Base-by-base conservation (phyloP, 192 early-diverging fungal species). In the Gryganskiella cystojenkinii region DNA sequence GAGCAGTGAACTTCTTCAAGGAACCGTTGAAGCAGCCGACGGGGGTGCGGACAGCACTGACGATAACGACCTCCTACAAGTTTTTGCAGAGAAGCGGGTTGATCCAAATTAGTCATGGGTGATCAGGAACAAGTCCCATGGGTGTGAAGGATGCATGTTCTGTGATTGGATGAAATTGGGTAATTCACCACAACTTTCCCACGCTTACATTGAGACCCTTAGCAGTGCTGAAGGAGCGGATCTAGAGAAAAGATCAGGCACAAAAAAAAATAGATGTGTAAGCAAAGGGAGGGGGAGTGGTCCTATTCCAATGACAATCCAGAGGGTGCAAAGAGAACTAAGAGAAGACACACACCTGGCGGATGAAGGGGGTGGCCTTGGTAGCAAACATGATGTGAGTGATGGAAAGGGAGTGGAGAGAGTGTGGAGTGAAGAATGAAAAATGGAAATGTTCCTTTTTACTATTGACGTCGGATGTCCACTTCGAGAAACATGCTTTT, bases 21-120 rank as follows among this genome's bases (percentile, higher is more conserved):
- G 92, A 84, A 56, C 97, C 97, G 64, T 90, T 86, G 87, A 99
- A 98, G 64, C 90, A 85, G 19, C 94, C 97, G 52, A 98, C 94
- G 35, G 97, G 95, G 11, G 97, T 99, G 67, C 97, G 89, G 51
- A 91, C 95, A 58, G 93, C 92, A 75, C 80, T 85, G 46, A 81
- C 83, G 67, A 88, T 86, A 34, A 86, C 79, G 67, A 88, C 87
- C 72, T 88, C 83, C 87, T 88, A 63, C 6, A 61, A 42, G 50
- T 37, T 49, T 50, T 37, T 13, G 47, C 8, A 46, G 56, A 57
- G 28, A 40, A 63, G 34, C 13, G 40, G 10, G 40, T 40, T 24
- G 2, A 15, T 19, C n/a, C 5, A 37, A 57, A n/a, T 30, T 20
- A 35, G 20, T 15, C 34, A 33, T 37, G 30, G n/a, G 49, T 56